A percentile compares a stretch with the other conserved stretches of the same genome.
These are phyloP conservation scores for Paragyromitra xinjiangensis DNA, from an alignment of 495 filamentous ascomycete species.

Conservation along the genomic window DNA sequence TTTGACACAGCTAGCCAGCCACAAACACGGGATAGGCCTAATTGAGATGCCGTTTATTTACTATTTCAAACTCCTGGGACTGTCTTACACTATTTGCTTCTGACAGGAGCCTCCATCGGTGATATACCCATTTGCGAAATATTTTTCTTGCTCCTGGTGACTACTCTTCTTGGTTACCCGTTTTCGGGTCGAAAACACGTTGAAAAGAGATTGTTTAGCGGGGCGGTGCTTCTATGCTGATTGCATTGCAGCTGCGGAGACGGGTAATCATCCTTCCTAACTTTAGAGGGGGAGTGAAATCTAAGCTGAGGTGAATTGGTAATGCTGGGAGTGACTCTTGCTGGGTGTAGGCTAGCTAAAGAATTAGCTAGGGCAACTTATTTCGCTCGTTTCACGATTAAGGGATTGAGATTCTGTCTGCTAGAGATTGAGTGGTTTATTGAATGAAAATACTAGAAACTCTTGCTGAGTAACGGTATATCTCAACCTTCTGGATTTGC, in stretches of 20 bases:
- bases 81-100: neutral
- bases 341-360: neutral
- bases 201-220: neutral
- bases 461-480: neutral
- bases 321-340: neutral
- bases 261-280: conserved; percentile 5
- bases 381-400: neutral
- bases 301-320: neutral
- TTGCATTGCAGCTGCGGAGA: conserved; percentile 7
- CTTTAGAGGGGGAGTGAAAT: neutral
- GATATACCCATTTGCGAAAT: conserved; percentile 10
- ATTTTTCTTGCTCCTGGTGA: neutral
- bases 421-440: neutral
- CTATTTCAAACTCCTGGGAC: conserved; percentile 4
- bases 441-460: neutral
- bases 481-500: neutral
- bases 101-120: conserved; percentile 1
- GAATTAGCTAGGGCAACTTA: neutral
- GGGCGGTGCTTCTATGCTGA: neutral
- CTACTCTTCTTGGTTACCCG: neutral
- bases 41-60: neutral
- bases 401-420: neutral
- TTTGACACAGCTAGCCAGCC: neutral
- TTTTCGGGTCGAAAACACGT: neutral
- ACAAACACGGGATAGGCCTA: neutral